phyloP scores from a whole-genome alignment of 2,329 filamentous ascomycete species.

The Karstenula rhodostoma region DNA sequence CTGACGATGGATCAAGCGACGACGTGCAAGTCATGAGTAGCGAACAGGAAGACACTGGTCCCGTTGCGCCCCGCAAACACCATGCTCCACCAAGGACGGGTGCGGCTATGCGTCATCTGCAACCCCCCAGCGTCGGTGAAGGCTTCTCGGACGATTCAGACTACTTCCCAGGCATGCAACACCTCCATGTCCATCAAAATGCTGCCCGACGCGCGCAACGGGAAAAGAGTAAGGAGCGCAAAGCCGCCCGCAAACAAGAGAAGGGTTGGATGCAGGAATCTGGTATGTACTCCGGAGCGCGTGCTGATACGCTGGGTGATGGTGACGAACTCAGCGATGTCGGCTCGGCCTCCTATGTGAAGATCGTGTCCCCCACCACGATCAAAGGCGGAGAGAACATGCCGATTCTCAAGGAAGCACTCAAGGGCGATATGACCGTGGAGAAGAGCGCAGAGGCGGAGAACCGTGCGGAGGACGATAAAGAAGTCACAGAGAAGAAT shows the following conservation, averaged over 20 bases:
- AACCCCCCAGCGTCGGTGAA: slow-evolving; percentile 44
- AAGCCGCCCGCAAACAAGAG: slow-evolving; percentile 44
- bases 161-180: slow-evolving; percentile 51
- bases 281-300: slow-evolving; percentile 56
- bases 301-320: slow-evolving; percentile 58
- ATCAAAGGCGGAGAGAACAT: slow-evolving; percentile 24
- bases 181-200: slow-evolving; percentile 28
- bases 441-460: slow-evolving; percentile 38
- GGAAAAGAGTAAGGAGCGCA: slow-evolving; percentile 45
- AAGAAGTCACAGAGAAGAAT: slow-evolving; percentile 26
- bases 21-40: slow-evolving; percentile 21
- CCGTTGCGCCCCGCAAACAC: slow-evolving; percentile 23
- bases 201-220: slow-evolving; percentile 32
- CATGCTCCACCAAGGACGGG: slow-evolving; percentile 37
- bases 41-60: slow-evolving; percentile 28
- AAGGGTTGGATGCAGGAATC: slow-evolving; percentile 56
- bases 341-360: slow-evolving; percentile 11
- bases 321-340: slow-evolving; percentile 38
- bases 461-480: slow-evolving; percentile 28
- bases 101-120: slow-evolving; percentile 43
- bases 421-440: slow-evolving; percentile 46
- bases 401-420: slow-evolving; percentile 41
- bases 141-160: slow-evolving; percentile 54
- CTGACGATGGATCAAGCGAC: slow-evolving; percentile 39
- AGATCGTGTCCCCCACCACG: slow-evolving; percentile 4